Evolutionary conservation across 805 yeast genomes (phyloP).

Genomic region (Spathaspora sp.): DNA sequence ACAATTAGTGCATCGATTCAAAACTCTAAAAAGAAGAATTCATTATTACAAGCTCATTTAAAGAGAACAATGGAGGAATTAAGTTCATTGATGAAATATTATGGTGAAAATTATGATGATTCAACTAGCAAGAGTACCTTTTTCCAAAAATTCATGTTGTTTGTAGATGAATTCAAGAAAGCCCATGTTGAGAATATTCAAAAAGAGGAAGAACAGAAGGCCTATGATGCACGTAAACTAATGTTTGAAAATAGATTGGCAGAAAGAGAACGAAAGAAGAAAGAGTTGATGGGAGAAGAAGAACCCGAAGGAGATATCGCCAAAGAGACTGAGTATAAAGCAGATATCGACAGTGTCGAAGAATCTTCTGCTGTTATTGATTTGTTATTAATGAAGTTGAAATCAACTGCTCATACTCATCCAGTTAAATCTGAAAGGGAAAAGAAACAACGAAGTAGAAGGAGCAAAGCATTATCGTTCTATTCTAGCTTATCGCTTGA

Average conservation of each 20-base stretch:
- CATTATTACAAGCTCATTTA: constrained; percentile 60
- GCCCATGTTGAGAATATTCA: constrained; percentile 77
- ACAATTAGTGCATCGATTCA: constrained; percentile 66
- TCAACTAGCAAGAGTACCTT: constrained; percentile 62
- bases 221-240: constrained; percentile 34
- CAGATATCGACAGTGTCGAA: constrained; percentile 9
- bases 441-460: constrained; percentile 16
- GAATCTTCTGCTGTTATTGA: constrained; percentile 27
- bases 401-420: constrained; percentile 22
- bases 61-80: constrained; percentile 62
- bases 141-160: constrained; percentile 75
- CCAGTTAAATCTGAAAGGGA: constrained; percentile 13
- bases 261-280: constrained; percentile 13
- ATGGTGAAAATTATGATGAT: constrained; percentile 87
- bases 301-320: constrained; percentile 14
- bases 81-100: constrained; percentile 68
- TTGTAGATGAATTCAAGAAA: constrained; percentile 72
- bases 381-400: constrained; percentile 26
- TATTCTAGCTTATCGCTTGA: constrained; percentile 27
- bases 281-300: constrained; percentile 9
- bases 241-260: constrained; percentile 24
- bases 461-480: constrained; percentile 32
- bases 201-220: constrained; percentile 73
- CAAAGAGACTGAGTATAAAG: constrained; percentile 8
- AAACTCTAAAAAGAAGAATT: constrained; percentile 69